A percentile compares a stretch with the other conserved stretches of the same genome.
phyloP scores from a whole-genome alignment of 2,329 filamentous ascomycete genomes.

The Lasiodiplodia sp. region DNA sequence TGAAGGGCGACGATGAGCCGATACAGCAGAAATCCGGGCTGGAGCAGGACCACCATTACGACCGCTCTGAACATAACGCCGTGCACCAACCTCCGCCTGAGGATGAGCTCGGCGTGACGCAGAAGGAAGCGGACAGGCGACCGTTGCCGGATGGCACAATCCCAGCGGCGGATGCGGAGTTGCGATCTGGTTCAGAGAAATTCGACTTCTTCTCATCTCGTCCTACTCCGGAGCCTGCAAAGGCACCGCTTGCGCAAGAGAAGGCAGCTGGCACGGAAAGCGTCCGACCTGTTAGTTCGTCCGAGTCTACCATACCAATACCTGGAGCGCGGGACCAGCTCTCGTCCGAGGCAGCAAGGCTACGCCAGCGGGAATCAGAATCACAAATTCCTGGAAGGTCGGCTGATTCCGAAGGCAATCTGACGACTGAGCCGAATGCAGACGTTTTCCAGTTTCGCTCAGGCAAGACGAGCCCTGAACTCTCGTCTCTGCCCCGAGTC shows the following conservation, averaged over 20 bases:
- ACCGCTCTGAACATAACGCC: constrained; percentile 52
- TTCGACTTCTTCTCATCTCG: constrained; percentile 45
- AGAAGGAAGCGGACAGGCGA: constrained; percentile 53
- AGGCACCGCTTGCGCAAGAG: constrained; percentile 45
- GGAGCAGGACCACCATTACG: constrained; percentile 61
- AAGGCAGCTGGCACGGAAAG: constrained; percentile 34
- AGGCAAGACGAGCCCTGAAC: constrained; percentile 53
- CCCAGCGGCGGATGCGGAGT: constrained; percentile 46
- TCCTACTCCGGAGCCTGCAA: constrained; percentile 45
- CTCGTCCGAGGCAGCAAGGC: constrained; percentile 53
- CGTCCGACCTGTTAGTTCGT: constrained; percentile 48
- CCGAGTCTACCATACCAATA: constrained; percentile 51
- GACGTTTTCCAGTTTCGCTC: constrained; percentile 66
- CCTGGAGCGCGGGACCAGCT: constrained; percentile 35
- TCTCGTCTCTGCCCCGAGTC: constrained; percentile 61
- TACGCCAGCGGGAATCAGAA: constrained; percentile 58
- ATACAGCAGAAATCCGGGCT: constrained; percentile 35
- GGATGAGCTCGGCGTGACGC: constrained; percentile 53
- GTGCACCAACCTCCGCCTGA: constrained; percentile 45
- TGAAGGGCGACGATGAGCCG: constrained; percentile 40
- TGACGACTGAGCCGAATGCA: constrained; percentile 53
- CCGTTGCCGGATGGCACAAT: constrained; percentile 62
- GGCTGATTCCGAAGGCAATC: constrained; percentile 48
- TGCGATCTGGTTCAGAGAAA: constrained; percentile 39
- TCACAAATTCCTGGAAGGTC: constrained; percentile 60